phyloP scores from a whole-genome alignment of 2,329 filamentous ascomycete species.

The Penicillium psychrosexuale region DNA sequence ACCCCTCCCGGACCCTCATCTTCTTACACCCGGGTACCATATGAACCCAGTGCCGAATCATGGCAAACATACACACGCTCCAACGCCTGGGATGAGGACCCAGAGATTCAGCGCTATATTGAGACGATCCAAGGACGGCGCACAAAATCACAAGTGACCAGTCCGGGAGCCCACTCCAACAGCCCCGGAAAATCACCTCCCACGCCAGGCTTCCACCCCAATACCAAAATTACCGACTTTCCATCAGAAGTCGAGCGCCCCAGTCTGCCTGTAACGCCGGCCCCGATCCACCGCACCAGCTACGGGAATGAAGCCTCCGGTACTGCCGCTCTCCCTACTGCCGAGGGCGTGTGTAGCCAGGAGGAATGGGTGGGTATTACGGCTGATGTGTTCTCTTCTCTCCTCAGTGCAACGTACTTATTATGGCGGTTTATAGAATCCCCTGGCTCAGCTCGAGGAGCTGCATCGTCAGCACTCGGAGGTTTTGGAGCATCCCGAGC shows the following conservation, averaged over 20 bases:
- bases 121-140: conserved; percentile 67
- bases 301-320: conserved; percentile 34
- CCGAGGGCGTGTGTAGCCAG: conserved; percentile 81
- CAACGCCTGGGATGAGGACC: conserved; percentile 92
- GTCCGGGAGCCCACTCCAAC: conserved; percentile 9
- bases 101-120: conserved; percentile 84
- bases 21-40: conserved; percentile 9
- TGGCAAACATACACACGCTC: conserved; percentile 72
- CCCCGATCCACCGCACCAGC: conserved; percentile 66
- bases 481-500: conserved; percentile 50
- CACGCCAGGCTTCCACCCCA: conserved; percentile 43
- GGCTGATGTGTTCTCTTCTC: conserved; percentile 44
- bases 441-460: conserved; percentile 65
- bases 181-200: conserved; percentile 11
- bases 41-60: conserved; percentile 45
- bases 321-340: conserved; percentile 60
- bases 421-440: conserved; percentile 60
- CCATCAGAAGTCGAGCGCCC: conserved; percentile 77
- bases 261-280: conserved; percentile 86
- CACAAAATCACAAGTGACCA: conserved; percentile 47
- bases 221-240: conserved; percentile 79
- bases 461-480: conserved; percentile 65
- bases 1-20: neutral
- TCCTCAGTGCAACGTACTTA: conserved; percentile 45
- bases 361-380: conserved; percentile 86